A percentile compares a stretch with the other conserved stretches of the same genome.
Conservation (phyloP, 176 grass and related monocot species). For the Rhynchospora pubera region DNA sequence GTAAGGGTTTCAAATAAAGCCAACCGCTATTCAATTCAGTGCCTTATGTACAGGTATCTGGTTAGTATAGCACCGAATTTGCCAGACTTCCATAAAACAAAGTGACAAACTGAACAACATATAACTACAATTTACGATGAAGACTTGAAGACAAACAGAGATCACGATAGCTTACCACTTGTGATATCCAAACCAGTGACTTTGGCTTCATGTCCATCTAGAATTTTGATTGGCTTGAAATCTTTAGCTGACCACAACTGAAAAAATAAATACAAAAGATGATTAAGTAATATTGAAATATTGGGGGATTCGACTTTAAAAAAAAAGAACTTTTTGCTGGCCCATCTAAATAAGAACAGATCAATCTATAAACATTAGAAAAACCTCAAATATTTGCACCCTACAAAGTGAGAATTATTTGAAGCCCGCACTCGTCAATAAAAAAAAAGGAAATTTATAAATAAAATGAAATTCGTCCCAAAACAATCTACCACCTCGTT, state of each 20-base stretch:
- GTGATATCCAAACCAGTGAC: slow-evolving; percentile 97
- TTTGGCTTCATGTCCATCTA: slow-evolving; percentile 84
- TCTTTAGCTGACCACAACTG: slow-evolving; percentile 88
- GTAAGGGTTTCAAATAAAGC: not conserved
- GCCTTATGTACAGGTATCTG: not conserved
- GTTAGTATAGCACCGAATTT: not conserved
- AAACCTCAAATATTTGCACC: not conserved
- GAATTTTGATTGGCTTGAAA: slow-evolving; percentile 86
- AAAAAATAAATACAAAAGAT: slow-evolving; percentile 12
- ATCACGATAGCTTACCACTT: slow-evolving; percentile 39
- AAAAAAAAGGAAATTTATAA: not conserved
- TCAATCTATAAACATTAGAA: not conserved
- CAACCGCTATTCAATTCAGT: not conserved
- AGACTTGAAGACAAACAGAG: not conserved
- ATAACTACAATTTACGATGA: not conserved
- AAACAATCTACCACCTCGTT: not conserved
- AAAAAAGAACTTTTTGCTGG: not conserved
- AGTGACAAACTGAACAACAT: not conserved
- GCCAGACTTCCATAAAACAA: not conserved
- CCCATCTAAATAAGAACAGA: not conserved
- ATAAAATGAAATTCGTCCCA: not conserved
- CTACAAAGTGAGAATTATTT: not conserved
- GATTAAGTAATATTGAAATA: not conserved
- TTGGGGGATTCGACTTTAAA: not conserved
- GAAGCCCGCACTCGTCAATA: not conserved